A percentile compares a stretch with the other conserved stretches of the same genome.
phyloP scores from a whole-genome alignment of 2,329 filamentous ascomycete genomes.

The Aspergillus quadrilineatus region DNA sequence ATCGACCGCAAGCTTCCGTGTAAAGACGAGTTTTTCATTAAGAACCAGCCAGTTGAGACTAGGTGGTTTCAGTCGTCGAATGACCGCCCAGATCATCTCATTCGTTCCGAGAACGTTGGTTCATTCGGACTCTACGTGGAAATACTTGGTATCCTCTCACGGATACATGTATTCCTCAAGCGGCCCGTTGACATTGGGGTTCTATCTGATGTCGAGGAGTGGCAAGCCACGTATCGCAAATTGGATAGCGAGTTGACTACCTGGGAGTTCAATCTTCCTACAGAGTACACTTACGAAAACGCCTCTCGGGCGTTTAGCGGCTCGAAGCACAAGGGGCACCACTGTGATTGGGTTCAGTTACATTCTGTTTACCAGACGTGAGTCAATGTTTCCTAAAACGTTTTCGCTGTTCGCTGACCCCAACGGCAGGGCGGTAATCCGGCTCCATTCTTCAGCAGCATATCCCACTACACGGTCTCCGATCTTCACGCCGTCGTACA shows the following conservation, averaged over 20 bases:
- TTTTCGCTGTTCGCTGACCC: neutral
- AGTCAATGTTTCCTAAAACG: conserved; percentile 30
- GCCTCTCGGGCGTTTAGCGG: conserved; percentile 73
- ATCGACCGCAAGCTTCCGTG: conserved; percentile 86
- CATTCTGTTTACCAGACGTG: conserved; percentile 85
- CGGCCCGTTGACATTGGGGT: conserved; percentile 85
- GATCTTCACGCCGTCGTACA: conserved; percentile 86
- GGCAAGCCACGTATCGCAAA: conserved; percentile 83
- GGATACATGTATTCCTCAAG: conserved; percentile 85
- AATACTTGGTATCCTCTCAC: conserved; percentile 79
- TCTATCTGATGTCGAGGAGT: conserved; percentile 79
- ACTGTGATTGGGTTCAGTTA: conserved; percentile 85
- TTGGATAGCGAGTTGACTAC: conserved; percentile 75
- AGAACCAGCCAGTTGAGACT: conserved; percentile 80
- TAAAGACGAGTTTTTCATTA: conserved; percentile 79
- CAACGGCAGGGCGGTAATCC: conserved; percentile 68
- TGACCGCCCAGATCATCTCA: conserved; percentile 60
- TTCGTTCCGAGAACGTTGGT: conserved; percentile 76
- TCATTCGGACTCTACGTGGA: conserved; percentile 90
- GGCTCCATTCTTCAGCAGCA: conserved; percentile 85
- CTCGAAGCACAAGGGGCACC: conserved; percentile 65
- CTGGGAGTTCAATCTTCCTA: conserved; percentile 81
- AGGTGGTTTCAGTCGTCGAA: conserved; percentile 68
- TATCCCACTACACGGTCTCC: conserved; percentile 86
- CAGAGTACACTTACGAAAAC: conserved; percentile 71